Evolutionary conservation across 139 green algal species (phyloP).

Genomic region (Medakamo hakoo): DNA sequence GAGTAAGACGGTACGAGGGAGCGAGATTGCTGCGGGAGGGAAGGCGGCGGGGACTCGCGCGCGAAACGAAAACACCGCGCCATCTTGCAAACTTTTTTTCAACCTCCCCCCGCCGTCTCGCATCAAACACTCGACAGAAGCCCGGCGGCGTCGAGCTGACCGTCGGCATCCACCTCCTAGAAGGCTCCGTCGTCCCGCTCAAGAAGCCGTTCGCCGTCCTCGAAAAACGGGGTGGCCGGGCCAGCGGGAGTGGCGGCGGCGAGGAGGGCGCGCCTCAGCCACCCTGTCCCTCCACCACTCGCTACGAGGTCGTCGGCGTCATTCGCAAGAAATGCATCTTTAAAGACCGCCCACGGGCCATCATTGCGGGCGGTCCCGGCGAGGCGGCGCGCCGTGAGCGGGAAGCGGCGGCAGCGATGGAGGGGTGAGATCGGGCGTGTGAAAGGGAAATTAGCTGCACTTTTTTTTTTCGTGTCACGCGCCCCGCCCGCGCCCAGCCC

Average conservation of each 20-base stretch:
- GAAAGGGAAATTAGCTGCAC: too few relatives aligned
- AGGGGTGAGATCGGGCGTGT: too few relatives aligned
- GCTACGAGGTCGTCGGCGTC: slow-evolving; percentile 39
- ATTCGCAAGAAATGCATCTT: slow-evolving; percentile 64
- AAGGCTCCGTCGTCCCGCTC: neutral
- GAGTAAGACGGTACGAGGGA: neutral
- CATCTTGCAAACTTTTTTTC: too few relatives aligned
- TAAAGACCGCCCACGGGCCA: slow-evolving; percentile 50
- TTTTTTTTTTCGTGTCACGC: neutral
- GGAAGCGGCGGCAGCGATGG: too few relatives aligned
- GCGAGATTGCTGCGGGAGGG: neutral
- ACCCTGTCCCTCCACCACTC: neutral
- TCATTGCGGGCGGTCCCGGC: too few relatives aligned
- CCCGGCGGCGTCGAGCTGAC: neutral
- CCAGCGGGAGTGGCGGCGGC: neutral
- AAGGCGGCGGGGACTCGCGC: neutral
- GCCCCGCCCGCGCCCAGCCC: too few relatives aligned
- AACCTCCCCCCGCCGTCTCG: neutral
- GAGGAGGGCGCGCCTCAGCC: neutral
- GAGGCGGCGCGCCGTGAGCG: too few relatives aligned
- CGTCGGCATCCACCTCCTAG: neutral
- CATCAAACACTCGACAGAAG: neutral
- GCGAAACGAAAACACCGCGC: neutral
- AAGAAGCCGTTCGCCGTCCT: neutral
- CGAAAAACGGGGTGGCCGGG: neutral